Evolutionary conservation across 345 rosid genomes (phyloP).

Genomic region (Salix udensis): DNA sequence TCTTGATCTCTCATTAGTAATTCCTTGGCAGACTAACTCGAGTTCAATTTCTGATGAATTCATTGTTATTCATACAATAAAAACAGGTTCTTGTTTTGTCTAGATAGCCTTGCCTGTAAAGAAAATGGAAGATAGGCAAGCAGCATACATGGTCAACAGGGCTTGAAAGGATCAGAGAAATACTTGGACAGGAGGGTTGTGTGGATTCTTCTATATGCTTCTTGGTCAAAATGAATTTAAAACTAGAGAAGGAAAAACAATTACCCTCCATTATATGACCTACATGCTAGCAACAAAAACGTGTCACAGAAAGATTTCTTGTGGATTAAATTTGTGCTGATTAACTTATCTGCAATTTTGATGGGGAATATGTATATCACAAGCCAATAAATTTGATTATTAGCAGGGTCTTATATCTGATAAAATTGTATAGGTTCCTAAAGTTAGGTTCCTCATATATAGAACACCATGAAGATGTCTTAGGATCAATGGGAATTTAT

Average conservation of each 20-base stretch:
- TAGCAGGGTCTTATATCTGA: not conserved
- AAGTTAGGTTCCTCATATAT: too few relatives aligned
- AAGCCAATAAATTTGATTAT: not conserved
- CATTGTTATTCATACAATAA: not conserved
- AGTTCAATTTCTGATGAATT: not conserved
- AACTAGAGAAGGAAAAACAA: not conserved
- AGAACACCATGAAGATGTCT: too few relatives aligned
- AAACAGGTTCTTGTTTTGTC: not conserved
- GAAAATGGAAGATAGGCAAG: not conserved
- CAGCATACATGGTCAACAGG: not conserved
- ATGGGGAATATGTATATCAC: not conserved
- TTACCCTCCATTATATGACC: not conserved
- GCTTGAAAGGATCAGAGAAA: not conserved
- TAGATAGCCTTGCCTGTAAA: not conserved
- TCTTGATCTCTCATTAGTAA: not conserved
- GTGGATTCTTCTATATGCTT: conserved; percentile 3
- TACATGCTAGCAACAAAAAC: not conserved
- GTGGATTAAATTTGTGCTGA: not conserved
- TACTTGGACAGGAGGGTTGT: conserved; percentile 10
- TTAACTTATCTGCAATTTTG: too few relatives aligned
- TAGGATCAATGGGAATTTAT: too few relatives aligned
- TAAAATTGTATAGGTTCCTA: not conserved
- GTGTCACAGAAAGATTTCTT: not conserved
- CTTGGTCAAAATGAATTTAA: not conserved
- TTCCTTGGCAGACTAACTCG: not conserved